phyloP scores from a whole-genome alignment of 2,329 filamentous ascomycete species.

The Pezicula neosporulosa region DNA sequence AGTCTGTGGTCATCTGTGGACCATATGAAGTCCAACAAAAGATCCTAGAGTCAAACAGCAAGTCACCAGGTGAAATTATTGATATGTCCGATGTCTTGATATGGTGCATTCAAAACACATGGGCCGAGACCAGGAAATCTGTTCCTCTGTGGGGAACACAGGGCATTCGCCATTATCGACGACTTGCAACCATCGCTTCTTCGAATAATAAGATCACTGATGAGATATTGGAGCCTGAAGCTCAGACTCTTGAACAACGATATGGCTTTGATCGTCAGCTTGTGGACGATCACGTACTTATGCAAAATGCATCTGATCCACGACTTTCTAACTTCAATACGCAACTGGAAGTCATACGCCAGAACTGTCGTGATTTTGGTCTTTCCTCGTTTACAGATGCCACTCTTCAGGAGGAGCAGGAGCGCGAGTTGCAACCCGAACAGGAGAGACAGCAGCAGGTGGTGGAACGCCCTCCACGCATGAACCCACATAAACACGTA shows the following conservation, averaged over 20 bases:
- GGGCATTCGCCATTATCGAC: conserved; percentile 46
- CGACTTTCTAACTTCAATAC: too few relatives aligned
- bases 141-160: conserved; percentile 60
- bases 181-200: background rate
- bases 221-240: conserved; percentile 53
- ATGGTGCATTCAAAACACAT: conserved; percentile 59
- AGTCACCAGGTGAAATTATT: conserved; percentile 27
- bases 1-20: conserved; percentile 60
- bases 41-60: conserved; percentile 35
- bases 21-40: conserved; percentile 55
- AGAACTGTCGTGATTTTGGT: conserved; percentile 35
- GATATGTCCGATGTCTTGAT: conserved; percentile 50
- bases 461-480: conserved; percentile 40
- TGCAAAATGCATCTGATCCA: too few relatives aligned
- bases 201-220: conserved; percentile 21
- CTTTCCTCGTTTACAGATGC: conserved; percentile 28
- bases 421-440: conserved; percentile 64
- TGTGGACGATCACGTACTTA: too few relatives aligned
- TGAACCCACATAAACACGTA: conserved; percentile 32
- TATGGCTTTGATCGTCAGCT: conserved; percentile 35
- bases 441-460: conserved; percentile 56
- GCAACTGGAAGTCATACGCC: conserved; percentile 9
- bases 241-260: conserved; percentile 44
- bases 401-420: conserved; percentile 61
- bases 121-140: conserved; percentile 40